phyloP scores from a whole-genome alignment of 1,284 basidiomycete genomes.

The Melanopsichium pennsylvanicum region DNA sequence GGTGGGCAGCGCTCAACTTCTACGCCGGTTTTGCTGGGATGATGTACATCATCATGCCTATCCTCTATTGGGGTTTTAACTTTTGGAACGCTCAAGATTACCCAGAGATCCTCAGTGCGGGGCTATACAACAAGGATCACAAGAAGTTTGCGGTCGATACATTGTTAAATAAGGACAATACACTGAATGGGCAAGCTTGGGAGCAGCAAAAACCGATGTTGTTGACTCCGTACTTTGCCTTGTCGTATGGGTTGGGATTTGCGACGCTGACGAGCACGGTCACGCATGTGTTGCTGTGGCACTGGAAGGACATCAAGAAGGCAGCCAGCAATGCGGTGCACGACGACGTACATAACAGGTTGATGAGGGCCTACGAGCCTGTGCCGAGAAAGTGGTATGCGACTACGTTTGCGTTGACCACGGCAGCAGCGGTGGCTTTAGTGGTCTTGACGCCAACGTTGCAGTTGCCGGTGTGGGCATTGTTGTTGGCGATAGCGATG shows the following conservation, averaged over 20 bases:
- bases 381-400: constrained; percentile 64
- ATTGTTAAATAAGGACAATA: constrained; percentile 63
- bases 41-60: constrained; percentile 69
- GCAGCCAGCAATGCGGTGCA: constrained; percentile 66
- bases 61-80: constrained; percentile 67
- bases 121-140: constrained; percentile 63
- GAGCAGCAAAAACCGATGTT: constrained; percentile 67
- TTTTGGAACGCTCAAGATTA: constrained; percentile 67
- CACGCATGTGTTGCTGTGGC: constrained; percentile 70
- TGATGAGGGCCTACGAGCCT: constrained; percentile 62
- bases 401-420: constrained; percentile 53
- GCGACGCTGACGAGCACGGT: constrained; percentile 69
- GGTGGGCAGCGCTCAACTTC: constrained; percentile 68
- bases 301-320: constrained; percentile 68
- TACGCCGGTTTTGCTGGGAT: constrained; percentile 65
- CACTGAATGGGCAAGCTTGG: constrained; percentile 67
- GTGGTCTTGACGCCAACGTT: constrained; percentile 67
- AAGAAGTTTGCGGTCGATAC: constrained; percentile 53
- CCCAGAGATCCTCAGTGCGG: constrained; percentile 67
- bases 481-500: constrained; percentile 68
- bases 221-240: constrained; percentile 69
- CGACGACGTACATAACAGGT: constrained; percentile 63
- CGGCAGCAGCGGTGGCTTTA: constrained; percentile 66
- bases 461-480: constrained; percentile 69
- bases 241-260: constrained; percentile 68